A percentile compares a stretch with the other conserved stretches of the same genome.
Evolutionary conservation across 2,329 filamentous ascomycete genomes (phyloP).

Genomic region (Teratosphaeriaceae sp.): DNA sequence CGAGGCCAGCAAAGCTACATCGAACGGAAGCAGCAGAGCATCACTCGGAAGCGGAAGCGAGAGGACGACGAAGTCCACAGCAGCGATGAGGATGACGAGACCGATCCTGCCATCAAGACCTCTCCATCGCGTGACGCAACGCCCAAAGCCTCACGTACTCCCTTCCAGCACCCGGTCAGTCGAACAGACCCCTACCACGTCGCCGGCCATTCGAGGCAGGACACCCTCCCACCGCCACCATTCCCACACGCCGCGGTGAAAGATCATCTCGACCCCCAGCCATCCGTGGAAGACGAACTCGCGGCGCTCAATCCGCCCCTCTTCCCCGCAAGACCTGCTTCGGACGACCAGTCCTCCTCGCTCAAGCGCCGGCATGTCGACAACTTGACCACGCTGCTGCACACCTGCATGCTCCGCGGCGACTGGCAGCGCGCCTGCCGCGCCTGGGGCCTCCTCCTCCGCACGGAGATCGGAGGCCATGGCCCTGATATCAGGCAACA

Average conservation of each 20-base stretch:
- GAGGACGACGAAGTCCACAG: conserved; percentile 9
- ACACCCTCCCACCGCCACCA: conserved; percentile 33
- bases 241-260: conserved; percentile 39
- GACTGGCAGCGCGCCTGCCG: conserved; percentile 66
- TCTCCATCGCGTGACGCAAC: neutral
- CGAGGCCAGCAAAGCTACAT: conserved; percentile 18
- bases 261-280: conserved; percentile 7
- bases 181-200: conserved; percentile 31
- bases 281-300: conserved; percentile 33
- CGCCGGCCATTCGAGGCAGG: conserved; percentile 35
- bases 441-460: conserved; percentile 67
- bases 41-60: conserved; percentile 22
- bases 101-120: neutral
- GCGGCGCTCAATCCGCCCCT: conserved; percentile 37
- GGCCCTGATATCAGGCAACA: conserved; percentile 62
- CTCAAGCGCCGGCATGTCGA: conserved; percentile 53
- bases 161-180: conserved; percentile 18
- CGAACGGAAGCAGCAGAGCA: conserved; percentile 17
- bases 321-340: conserved; percentile 19
- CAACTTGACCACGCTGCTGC: conserved; percentile 62
- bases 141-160: neutral
- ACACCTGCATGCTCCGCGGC: conserved; percentile 63
- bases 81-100: conserved; percentile 11
- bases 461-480: conserved; percentile 50
- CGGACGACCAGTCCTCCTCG: conserved; percentile 18